A percentile compares a stretch with the other conserved stretches of the same genome.
These are phyloP conservation scores for Suillus ampliporus DNA, from an alignment of 768 basidiomycete genomes.

Conservation along the genomic window DNA sequence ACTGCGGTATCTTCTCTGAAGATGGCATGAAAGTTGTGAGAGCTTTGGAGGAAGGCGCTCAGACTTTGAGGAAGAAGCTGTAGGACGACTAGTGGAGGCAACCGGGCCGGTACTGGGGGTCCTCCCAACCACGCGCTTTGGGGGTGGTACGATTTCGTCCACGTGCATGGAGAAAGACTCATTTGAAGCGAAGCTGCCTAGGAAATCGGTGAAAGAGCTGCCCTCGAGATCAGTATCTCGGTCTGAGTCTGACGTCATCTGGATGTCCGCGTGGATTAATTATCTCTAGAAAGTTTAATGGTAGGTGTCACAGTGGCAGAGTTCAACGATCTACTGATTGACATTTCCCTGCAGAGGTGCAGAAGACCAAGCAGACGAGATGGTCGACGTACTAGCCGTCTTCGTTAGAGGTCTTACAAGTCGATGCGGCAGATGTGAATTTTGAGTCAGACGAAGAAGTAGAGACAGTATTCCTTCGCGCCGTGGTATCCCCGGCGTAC, in stretches of 20 bases:
- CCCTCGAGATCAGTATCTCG: neutral
- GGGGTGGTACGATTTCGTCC: neutral
- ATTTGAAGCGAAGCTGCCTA: neutral
- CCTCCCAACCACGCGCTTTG: neutral
- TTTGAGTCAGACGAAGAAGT: neutral
- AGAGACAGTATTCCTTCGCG: neutral
- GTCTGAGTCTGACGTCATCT: neutral
- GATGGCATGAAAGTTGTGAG: neutral
- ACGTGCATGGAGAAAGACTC: constrained; percentile 1
- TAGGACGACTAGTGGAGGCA: neutral
- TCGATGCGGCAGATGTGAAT: neutral
- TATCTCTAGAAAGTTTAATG: neutral
- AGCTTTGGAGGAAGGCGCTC: neutral
- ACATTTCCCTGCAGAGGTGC: neutral
- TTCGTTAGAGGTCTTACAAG: neutral
- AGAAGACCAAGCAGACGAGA: neutral
- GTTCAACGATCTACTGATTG: neutral
- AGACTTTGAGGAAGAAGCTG: neutral
- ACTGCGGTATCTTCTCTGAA: neutral
- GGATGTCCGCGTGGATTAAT: neutral
- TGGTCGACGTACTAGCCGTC: neutral
- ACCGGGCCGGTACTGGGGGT: neutral
- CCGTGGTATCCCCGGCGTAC: neutral
- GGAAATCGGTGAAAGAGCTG: neutral
- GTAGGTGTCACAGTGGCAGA: neutral